Evolutionary conservation across 2,329 filamentous ascomycete genomes (phyloP), one percentile per base, ranked within the genome.

Genomic region (Monilinia fructigena): DNA sequence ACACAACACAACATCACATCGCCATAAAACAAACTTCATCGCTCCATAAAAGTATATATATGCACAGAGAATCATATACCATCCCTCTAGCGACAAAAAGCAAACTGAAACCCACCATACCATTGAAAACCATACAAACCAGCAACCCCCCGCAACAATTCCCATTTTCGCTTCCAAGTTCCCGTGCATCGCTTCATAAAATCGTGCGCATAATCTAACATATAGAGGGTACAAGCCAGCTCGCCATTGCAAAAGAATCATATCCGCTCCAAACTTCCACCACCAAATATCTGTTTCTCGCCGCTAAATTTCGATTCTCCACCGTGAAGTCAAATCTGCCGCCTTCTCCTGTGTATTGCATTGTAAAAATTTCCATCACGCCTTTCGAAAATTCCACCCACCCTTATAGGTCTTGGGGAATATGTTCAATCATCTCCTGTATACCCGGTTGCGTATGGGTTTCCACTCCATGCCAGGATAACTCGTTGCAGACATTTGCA

Each of bases 391-490:
- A 11, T 10, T 8, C 23, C 18, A 5, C 8, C 18, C 31, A 31
- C 11, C 38, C 12, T 0, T 12, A 35, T n/a, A 35, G 4, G 5
- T n/a, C 3, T 23, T 2, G 3, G 4, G 11, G 48, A 48, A 11
- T 23, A 23, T 35, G 8, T 26, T 45, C 26, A 47, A n/a, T 38
- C 20, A 31, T 47, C 38, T 4, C 10, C 26, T 38, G 5, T 2
- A 16, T 23, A 59, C n/a, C 28, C 23, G 2, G 28, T n/a, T 20
- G 20, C 45, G 38, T 63, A 66, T 26, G 65, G 65, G 45, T 66
- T 66, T 64, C 65, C 88, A 91, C 75, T 90, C 88, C 77, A 89
- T 86, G 0, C 88, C 88, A 0, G 88, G 88, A 75, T 90, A 91
- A 74, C 84, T 87, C 16, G 86, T 88, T 8, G 87, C 87, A 58